Base-by-base conservation (phyloP, 2,329 filamentous ascomycete genomes). In the Aspergillus japonicus region DNA sequence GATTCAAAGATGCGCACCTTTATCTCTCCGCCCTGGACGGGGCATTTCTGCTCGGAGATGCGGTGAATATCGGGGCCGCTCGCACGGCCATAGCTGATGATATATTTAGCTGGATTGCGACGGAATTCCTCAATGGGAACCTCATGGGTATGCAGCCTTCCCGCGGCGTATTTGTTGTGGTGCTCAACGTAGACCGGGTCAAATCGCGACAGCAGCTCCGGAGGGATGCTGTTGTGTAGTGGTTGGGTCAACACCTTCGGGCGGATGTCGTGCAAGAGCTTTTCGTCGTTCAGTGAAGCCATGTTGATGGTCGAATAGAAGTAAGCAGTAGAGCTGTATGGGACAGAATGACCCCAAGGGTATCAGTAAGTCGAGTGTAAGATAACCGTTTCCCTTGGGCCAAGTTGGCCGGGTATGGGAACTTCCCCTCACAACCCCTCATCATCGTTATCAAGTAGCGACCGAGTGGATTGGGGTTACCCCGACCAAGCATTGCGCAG, bases 161-260 rank as follows among this genome's bases (percentile, higher is more conserved):
- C 77, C 1, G 69, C 74, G 56, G 75, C 78, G 67, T 78, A 75
- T 57, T 74, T 75, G 58, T 78, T 75, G 65, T 78, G 77, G 66
- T 78, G 70, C 52, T 76, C 71, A 26, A 78, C 69, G 54, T 77
- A 80, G 42, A 71, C 66, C 2, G 76, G 74, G 47, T 80, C 78
- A 60, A 77, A 78, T 5, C 73, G 70, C 19, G 71, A 62, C 5
- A 74, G 59, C 31, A 80, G 68, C 49, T 76, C 64, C 2, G 64
- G 59, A 5, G 77, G 76, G 8, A 80, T 80, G 65, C 71, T 75
- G 57, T 80, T 79, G 54, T 78, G 69, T 16, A 75, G 70, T n/a
- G 77, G 76, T 51, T 78, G 74, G 6, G 56, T 24, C 42, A 71
- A 59, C 7, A 60, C 54, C n/a, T 49, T 64, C 21, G 67, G 66